Evolutionary conservation across 345 rosid genomes (phyloP), one percentile per base, ranked within the genome.

Genomic region (Brassica nigra): DNA sequence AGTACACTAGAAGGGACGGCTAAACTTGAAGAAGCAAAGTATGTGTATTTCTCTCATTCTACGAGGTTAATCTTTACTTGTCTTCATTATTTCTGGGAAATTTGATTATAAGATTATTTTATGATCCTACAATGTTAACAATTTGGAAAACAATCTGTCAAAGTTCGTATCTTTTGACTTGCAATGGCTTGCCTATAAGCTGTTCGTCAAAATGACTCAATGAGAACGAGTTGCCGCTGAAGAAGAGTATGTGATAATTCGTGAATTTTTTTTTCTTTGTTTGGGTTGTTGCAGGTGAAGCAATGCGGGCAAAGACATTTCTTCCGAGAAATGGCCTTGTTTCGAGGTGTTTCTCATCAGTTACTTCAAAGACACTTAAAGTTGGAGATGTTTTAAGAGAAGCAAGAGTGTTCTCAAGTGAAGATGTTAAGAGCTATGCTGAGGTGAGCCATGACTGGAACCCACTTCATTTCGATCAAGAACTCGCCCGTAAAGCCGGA

Each of bases 401-500:
- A 66, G 77, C 79, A 44, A 89, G 97, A 79, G 77, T 82, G 8
- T 93, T 85, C 85, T 82, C 92, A 1, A n/a, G 74, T 67, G 89
- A 93, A 54, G 98, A 91, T 76, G 86, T 91, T 73, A 16, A 47
- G 42, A 84, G 75, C 20, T 95, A 93, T 85, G 91, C 98, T 27
- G 89, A 86, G 82, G 96, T 85, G 78, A 91, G 93, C 71, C 88
- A 77, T 36, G 97, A 95, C 66, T 74, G 80, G 66, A 95, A 95
- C 75, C 92, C 94, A 29, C 70, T 93, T 44, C 96, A 95, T 78
- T 93, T 95, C 16, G 91, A 93, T 84, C 4, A 85, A 37, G 86
- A 88, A 68, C 72, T 73, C 75, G 93, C 95, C 18, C 86, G 75
- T 80, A 63, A 70, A 77, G 85, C 89, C 2, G 93, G 93, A 15